Evolutionary conservation across 768 basidiomycete genomes (phyloP), one percentile per base, ranked within the genome.

Genomic region (Collybia sordida): DNA sequence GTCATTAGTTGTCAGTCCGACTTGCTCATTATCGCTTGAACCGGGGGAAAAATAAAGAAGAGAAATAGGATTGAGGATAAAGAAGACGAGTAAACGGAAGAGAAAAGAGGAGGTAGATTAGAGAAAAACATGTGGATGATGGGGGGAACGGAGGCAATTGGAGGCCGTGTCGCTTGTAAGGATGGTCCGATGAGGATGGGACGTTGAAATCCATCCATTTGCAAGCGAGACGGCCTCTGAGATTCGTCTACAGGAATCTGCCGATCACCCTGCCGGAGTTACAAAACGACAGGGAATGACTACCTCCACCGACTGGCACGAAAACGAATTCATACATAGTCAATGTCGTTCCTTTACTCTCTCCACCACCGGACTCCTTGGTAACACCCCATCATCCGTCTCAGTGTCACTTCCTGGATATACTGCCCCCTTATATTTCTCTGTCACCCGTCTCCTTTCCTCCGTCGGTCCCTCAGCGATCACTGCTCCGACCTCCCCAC

Each of bases 311-410:
- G 56, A 64, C 51, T 52, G 41, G 27, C 47, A 42, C 38, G 50
- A 48, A 58, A 57, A 42, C 46, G 51, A 53, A 50, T 60, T 57
- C 64, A 64, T 59, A 61, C 62, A 61, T 61, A 57, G 59, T 60
- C 63, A 65, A n/a, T 58, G 59, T 65, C 59, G 44, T 59, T 54
- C 58, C 57, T 56, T 53, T 56, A 56, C 63, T 63, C 58, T 65
- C 61, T 67, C 65, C 53, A 49, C 59, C 56, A 59, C 55, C 56
- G 58, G 55, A 55, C 65, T 66, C 72, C 76, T 71, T 78, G 70
- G 73, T 73, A 72, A 78, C 76, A 66, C 49, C 57, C 68, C 72
- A 73, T 75, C 73, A 75, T 60, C 45, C 55, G 64, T 67, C 60
- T 62, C 56, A 63, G 64, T 67, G 59, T 62, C 56, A 63, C 56